Percentiles rank a stretch among this genome's conserved stretches.
Evolutionary conservation across 306 rosid genomes (phyloP).

Genomic region (Mucuna pruriens): DNA sequence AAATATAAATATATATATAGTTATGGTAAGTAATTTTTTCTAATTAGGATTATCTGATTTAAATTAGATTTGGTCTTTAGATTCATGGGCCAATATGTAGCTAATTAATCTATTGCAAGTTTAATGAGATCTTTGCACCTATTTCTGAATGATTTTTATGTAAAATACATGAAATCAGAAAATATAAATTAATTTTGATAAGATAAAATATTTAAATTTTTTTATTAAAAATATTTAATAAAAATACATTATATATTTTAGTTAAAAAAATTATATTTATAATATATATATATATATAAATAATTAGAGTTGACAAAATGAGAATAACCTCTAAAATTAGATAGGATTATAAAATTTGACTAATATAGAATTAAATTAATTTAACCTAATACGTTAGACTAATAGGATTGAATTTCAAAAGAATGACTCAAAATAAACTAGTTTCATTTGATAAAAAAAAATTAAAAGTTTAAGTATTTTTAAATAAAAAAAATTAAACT

Average conservation of each 20-base stretch:
- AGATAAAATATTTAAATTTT: background rate
- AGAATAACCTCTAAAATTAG: too few relatives aligned
- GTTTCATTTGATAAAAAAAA: too few relatives aligned
- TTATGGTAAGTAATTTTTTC: background rate
- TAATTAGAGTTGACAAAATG: too few relatives aligned
- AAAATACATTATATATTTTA: background rate
- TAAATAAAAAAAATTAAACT: too few relatives aligned
- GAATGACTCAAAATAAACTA: too few relatives aligned
- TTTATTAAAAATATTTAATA: background rate
- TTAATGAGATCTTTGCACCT: background rate
- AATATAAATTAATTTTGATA: background rate
- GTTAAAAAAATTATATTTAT: background rate
- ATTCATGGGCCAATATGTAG: background rate
- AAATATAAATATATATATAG: too few relatives aligned
- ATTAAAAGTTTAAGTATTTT: too few relatives aligned
- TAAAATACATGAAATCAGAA: background rate
- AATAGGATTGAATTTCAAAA: too few relatives aligned
- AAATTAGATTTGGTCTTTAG: background rate
- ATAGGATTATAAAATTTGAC: too few relatives aligned
- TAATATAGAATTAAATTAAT: too few relatives aligned
- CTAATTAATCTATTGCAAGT: background rate
- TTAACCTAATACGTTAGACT: too few relatives aligned
- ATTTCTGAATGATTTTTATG: background rate
- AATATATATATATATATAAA: too few relatives aligned
- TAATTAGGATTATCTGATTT: background rate